phyloP scores from a whole-genome alignment of 2,329 filamentous ascomycete genomes.

The Beauveria asiatica region DNA sequence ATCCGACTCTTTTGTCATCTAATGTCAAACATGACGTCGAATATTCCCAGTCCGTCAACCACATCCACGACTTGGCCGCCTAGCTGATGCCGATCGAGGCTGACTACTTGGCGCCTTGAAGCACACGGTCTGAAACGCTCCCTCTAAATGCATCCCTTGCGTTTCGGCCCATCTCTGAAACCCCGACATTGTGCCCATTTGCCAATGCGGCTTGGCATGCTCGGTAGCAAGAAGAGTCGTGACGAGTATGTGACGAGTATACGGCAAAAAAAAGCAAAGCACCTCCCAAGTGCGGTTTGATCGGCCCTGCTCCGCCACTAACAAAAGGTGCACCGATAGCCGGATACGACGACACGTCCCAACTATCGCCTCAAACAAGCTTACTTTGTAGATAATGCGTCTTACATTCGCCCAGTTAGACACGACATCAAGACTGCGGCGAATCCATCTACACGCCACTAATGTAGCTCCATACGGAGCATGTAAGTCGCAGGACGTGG shows the following conservation, averaged over 20 bases:
- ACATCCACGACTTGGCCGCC: not conserved
- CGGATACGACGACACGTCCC: not conserved
- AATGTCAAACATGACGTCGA: too few relatives aligned
- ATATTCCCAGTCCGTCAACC: not conserved
- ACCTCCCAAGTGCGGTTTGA: too few relatives aligned
- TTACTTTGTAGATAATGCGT: not conserved
- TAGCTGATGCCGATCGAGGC: too few relatives aligned
- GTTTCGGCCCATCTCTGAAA: slow-evolving; percentile 10
- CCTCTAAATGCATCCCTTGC: slow-evolving; percentile 1
- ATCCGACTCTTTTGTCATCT: too few relatives aligned
- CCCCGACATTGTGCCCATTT: not conserved
- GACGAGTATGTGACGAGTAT: too few relatives aligned
- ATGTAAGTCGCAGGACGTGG: not conserved
- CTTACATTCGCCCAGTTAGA: too few relatives aligned
- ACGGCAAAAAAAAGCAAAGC: not conserved
- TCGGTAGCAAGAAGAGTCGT: not conserved
- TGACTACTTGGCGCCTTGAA: not conserved
- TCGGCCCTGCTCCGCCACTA: not conserved
- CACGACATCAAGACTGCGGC: too few relatives aligned
- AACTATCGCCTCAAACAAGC: not conserved
- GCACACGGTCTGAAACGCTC: not conserved
- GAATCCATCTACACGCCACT: too few relatives aligned
- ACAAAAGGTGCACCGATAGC: too few relatives aligned
- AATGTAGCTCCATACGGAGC: not conserved
- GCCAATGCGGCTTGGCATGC: not conserved